Base-by-base conservation (phyloP, 2,329 filamentous ascomycete species). In the Graphiopsis chlorocephala region DNA sequence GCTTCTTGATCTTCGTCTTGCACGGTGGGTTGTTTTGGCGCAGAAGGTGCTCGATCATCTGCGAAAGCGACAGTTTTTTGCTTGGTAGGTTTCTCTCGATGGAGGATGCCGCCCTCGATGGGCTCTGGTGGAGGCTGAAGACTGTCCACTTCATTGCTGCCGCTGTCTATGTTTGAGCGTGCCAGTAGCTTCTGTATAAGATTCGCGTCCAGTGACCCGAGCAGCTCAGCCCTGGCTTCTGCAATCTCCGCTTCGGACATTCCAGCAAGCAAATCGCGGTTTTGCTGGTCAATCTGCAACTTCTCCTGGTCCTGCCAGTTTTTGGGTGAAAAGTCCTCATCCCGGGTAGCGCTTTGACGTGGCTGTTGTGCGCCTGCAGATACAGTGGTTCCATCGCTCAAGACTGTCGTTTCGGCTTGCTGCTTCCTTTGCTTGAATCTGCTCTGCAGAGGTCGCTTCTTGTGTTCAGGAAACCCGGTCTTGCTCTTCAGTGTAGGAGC, bases 221-320 rank as follows among this genome's bases (percentile, higher is more conserved):
- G 83, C n/a, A 99, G 81, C 69, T 98, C 94, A 65, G 87, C 83
- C 50, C 90, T 86, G 66, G 95, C 93, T 70, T 89, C 83, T 67
- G 90, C 88, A 65, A 98, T 96, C 77, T 97, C 92, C 42, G 87
- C 85, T 0, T 86, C 80, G 1, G 90, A 90, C 95, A 99, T 97
- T 28, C 83, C 82, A 15, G 88, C 88, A 55, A 99, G 77, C 66
- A 85, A 86, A 65, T 87, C 84, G 52, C 80, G 86, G 73, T 98
- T 99, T 76, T 98, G 93, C 69, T 88, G 84, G 72, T 94, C 90
- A 75, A 99, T 98, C 5, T 84, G 82, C 67, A 81, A 80, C 72
- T 86, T 87, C 73, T 97, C 93, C 50, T 84, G 81, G 12, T 83
- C 76, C 48, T 81, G 80, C 67, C 74, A 74, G 45, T 67, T 67